phyloP scores from a whole-genome alignment of 345 rosid genomes.

The Acer negundo region DNA sequence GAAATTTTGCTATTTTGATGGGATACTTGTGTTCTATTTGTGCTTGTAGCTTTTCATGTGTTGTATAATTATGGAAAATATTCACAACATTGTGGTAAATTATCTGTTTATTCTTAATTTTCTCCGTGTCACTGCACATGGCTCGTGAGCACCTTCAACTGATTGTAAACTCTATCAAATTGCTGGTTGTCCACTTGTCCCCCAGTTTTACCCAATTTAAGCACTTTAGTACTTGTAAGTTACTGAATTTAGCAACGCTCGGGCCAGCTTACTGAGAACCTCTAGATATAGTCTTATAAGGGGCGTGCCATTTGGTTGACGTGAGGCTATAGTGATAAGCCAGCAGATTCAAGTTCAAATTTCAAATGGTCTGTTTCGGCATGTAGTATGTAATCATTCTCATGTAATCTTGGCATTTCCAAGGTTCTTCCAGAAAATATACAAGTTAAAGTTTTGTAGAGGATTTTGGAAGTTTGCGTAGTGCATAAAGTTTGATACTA shows the following conservation, averaged over 20 bases:
- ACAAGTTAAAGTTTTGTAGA: background rate
- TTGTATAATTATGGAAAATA: background rate
- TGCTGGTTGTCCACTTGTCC: background rate
- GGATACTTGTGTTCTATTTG: background rate
- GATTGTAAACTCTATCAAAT: background rate
- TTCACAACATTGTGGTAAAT: conserved; percentile 7
- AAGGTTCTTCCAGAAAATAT: background rate
- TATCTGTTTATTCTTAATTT: background rate
- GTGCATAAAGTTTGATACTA: background rate
- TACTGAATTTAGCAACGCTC: background rate
- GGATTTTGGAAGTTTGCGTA: background rate
- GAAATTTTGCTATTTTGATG: background rate
- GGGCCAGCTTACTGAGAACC: background rate
- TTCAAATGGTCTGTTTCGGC: background rate
- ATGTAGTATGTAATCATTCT: background rate
- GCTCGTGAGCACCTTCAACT: background rate
- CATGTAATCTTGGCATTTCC: background rate
- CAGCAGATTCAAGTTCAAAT: background rate
- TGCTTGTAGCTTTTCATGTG: background rate
- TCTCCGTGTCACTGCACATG: background rate
- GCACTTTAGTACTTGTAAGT: background rate
- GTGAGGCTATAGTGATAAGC: background rate
- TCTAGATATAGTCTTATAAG: background rate
- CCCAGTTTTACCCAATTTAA: conserved; percentile 2
- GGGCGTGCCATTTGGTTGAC: background rate